Conservation (phyloP, 2,329 filamentous ascomycete species). For the Aspergillus sp. region DNA sequence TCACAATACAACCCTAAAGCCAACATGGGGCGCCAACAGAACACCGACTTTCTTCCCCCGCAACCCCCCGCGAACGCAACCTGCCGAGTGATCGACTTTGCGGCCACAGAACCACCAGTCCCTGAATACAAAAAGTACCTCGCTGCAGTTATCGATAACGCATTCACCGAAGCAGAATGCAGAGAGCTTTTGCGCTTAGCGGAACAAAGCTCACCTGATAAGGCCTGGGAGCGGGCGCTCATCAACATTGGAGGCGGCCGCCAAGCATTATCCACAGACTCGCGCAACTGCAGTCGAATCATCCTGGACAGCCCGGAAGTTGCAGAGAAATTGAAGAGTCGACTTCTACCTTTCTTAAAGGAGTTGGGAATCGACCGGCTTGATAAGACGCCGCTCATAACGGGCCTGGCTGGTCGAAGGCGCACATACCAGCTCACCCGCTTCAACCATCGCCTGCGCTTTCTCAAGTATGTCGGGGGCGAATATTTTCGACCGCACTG, state of each 20-base stretch:
- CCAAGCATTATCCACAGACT: slow-evolving; percentile 58
- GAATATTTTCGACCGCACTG: slow-evolving; percentile 74
- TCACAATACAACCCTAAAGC: background rate
- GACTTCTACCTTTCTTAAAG: slow-evolving; percentile 50
- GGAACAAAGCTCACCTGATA: slow-evolving; percentile 41
- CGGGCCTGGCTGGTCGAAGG: slow-evolving; percentile 43
- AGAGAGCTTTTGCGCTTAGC: slow-evolving; percentile 53
- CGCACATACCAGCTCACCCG: slow-evolving; percentile 41
- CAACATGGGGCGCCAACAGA: background rate
- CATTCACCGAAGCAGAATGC: slow-evolving; percentile 66
- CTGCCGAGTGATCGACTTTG: slow-evolving; percentile 56
- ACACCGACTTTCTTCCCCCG: slow-evolving; percentile 30
- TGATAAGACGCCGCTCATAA: slow-evolving; percentile 40
- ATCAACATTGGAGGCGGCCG: slow-evolving; percentile 64
- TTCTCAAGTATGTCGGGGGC: slow-evolving; percentile 69
- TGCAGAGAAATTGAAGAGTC: slow-evolving; percentile 62
- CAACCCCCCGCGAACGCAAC: slow-evolving; percentile 46
- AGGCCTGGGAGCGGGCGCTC: slow-evolving; percentile 66
- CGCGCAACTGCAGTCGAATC: slow-evolving; percentile 72
- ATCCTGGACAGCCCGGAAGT: slow-evolving; percentile 69
- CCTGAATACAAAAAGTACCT: slow-evolving; percentile 56
- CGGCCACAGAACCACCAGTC: slow-evolving; percentile 42
- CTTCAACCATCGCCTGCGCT: slow-evolving; percentile 72
- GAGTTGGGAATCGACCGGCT: slow-evolving; percentile 49
- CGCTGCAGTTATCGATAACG: slow-evolving; percentile 64